A percentile compares a stretch with the other conserved stretches of the same genome.
These are phyloP conservation scores for Didymella segeticola DNA, from an alignment of 2,329 filamentous ascomycete genomes.

Conservation along the genomic window DNA sequence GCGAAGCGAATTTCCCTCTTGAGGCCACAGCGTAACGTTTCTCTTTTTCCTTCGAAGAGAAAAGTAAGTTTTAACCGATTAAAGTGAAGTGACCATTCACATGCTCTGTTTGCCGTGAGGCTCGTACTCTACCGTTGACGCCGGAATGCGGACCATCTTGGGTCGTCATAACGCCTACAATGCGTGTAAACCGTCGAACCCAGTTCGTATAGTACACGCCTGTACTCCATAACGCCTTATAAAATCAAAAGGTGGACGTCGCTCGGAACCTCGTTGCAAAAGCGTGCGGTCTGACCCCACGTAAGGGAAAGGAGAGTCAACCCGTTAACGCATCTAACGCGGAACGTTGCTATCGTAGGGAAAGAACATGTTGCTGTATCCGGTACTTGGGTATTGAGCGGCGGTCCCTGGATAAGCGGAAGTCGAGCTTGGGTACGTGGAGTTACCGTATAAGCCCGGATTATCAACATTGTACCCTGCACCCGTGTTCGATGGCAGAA, in stretches of 20 bases:
- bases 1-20: background rate
- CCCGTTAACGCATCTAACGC: background rate
- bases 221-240: conserved; percentile 7
- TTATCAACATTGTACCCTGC: conserved; percentile 3
- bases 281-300: too few species aligned
- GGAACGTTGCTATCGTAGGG: conserved; percentile 11
- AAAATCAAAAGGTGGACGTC: background rate
- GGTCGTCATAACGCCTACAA: conserved; percentile 11
- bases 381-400: background rate
- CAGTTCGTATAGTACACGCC: conserved; percentile 1
- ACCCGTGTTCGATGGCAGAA: conserved; percentile 6
- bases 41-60: background rate
- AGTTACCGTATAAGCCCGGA: conserved; percentile 5
- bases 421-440: conserved; percentile 4
- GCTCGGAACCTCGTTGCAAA: background rate
- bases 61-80: background rate
- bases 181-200: background rate
- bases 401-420: background rate
- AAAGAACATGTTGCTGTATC: conserved; percentile 4
- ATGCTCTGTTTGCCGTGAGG: background rate
- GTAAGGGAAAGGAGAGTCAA: background rate
- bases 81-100: background rate
- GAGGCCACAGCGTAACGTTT: background rate
- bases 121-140: background rate
- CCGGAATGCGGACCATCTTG: background rate